Percentiles rank a stretch among this genome's conserved stretches.
These are phyloP conservation scores for Triglochin maritima DNA, from an alignment of 106 monocot genomes.

Conservation along the genomic window DNA sequence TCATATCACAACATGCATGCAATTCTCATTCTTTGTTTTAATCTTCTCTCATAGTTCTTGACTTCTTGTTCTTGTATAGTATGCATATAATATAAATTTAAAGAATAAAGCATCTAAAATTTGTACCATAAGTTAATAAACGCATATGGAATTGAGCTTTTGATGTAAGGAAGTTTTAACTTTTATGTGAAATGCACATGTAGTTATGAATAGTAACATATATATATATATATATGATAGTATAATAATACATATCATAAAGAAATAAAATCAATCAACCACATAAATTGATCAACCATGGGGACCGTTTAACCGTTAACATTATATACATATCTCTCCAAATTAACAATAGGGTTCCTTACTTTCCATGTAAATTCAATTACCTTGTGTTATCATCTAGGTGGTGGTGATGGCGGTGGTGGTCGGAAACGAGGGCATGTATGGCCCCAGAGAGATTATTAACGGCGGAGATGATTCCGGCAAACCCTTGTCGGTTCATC, in stretches of 20 bases:
- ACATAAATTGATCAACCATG: background rate
- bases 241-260: background rate
- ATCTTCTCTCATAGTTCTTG: too few relatives aligned
- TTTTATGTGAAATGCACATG: too few relatives aligned
- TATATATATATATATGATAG: too few relatives aligned
- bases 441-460: conserved; percentile 64
- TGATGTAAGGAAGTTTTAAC: too few relatives aligned
- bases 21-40: background rate
- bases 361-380: background rate
- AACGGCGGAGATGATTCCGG: conserved; percentile 57
- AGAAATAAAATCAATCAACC: background rate
- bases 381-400: background rate
- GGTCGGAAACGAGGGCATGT: conserved; percentile 54
- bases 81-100: too few relatives aligned
- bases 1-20: background rate
- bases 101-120: too few relatives aligned
- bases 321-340: background rate
- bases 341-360: background rate
- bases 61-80: too few relatives aligned
- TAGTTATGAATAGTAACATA: too few relatives aligned
- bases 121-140: too few relatives aligned
- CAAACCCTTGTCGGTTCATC: conserved; percentile 43
- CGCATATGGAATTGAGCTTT: too few relatives aligned
- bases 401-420: conserved; percentile 2
- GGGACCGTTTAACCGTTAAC: background rate